phyloP scores from a whole-genome alignment of 768 basidiomycete genomes.

The Pleurotus cornucopiae region DNA sequence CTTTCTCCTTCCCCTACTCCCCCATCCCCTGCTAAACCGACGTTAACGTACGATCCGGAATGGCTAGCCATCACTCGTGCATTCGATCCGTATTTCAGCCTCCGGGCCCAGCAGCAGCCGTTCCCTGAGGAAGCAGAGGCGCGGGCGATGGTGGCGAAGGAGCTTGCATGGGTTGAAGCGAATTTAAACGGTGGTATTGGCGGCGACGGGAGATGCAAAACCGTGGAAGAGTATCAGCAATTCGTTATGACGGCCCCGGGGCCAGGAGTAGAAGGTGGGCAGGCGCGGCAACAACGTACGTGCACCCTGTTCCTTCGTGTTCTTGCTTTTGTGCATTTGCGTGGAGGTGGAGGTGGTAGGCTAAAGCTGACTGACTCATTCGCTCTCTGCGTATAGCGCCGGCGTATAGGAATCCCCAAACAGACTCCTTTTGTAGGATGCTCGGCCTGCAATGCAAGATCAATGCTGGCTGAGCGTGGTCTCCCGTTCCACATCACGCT shows the following conservation, averaged over 20 bases:
- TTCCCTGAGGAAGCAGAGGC: slow-evolving; percentile 60
- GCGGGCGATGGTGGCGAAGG: slow-evolving; percentile 50
- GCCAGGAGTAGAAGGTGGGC: slow-evolving; percentile 33
- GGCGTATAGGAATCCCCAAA: slow-evolving; percentile 86
- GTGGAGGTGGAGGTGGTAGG: background rate
- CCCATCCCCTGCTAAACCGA: slow-evolving; percentile 18
- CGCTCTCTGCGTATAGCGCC: slow-evolving; percentile 41
- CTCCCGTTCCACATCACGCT: no score
- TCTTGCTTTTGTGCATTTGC: background rate
- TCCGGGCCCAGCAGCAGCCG: slow-evolving; percentile 36
- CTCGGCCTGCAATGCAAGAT: slow-evolving; percentile 73
- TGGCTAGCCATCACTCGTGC: slow-evolving; percentile 95
- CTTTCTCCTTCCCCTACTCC: slow-evolving; percentile 6
- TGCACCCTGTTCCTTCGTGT: slow-evolving; percentile 14
- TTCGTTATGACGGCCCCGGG: slow-evolving; percentile 69
- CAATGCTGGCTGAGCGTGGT: slow-evolving; percentile 15
- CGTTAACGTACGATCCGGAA: slow-evolving; percentile 74
- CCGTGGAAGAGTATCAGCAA: slow-evolving; percentile 53
- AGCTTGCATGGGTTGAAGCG: slow-evolving; percentile 62
- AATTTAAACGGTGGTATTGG: slow-evolving; percentile 38
- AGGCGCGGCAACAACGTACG: slow-evolving; percentile 30
- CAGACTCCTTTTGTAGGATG: slow-evolving; percentile 78
- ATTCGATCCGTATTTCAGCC: slow-evolving; percentile 75
- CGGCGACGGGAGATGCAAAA: slow-evolving; percentile 22
- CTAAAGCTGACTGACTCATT: slow-evolving; percentile 1